Percentiles rank a stretch among this genome's conserved stretches.
Evolutionary conservation across 495 filamentous ascomycete species (phyloP).

Genomic region (Neohortaea acidophila): DNA sequence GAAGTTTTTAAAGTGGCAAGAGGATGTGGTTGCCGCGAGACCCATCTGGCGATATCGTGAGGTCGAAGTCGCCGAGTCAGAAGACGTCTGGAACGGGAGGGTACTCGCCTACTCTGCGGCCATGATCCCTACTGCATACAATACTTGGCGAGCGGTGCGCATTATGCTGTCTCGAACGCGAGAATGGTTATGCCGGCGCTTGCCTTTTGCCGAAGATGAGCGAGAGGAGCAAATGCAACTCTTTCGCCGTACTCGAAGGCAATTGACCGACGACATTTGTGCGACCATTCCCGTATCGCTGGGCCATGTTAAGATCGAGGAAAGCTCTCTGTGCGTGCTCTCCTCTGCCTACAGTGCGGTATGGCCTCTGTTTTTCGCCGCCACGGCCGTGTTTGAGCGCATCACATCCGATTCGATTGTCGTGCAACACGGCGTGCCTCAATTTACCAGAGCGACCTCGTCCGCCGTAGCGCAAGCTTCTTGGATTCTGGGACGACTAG

Average conservation of each 20-base stretch:
- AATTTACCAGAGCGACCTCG: too few species aligned
- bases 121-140: conserved; percentile 4
- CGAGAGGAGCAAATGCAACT: conserved; percentile 9
- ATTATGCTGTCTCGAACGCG: conserved; percentile 11
- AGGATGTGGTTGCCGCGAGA: neutral
- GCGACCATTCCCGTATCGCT: conserved; percentile 6
- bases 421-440: too few species aligned
- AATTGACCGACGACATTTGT: conserved; percentile 17
- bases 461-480: conserved; percentile 9
- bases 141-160: conserved; percentile 7
- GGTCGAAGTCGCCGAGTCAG: conserved; percentile 8
- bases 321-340: conserved; percentile 1
- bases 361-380: conserved; percentile 19
- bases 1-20: conserved; percentile 7
- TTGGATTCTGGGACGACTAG: conserved; percentile 11
- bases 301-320: conserved; percentile 5
- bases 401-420: too few species aligned
- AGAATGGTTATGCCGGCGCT: conserved; percentile 6
- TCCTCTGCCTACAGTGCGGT: conserved; percentile 10
- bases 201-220: conserved; percentile 3
- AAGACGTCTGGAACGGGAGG: conserved; percentile 16
- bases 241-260: conserved; percentile 11
- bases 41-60: conserved; percentile 5
- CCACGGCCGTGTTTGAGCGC: conserved; percentile 13
- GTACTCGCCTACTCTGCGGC: conserved; percentile 4